Evolutionary conservation across 2,329 filamentous ascomycete genomes (phyloP).

Genomic region (Aspergillus hiratsukae): DNA sequence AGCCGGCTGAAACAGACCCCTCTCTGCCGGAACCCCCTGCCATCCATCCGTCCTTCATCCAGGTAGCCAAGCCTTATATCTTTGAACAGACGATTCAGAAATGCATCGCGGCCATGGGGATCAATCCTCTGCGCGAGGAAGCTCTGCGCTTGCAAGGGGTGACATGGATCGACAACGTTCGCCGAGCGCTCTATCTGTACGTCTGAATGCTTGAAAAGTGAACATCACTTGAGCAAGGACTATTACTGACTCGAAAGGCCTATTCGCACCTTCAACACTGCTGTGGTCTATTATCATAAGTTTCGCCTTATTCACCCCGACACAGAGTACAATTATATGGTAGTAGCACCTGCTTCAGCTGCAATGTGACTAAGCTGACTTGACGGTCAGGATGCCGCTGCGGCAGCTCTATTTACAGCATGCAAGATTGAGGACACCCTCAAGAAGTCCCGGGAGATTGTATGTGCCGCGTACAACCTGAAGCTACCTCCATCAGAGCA

Average conservation of each 20-base stretch:
- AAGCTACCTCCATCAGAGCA: slow-evolving; percentile 65
- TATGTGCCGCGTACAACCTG: slow-evolving; percentile 84
- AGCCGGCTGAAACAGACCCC: slow-evolving; percentile 9
- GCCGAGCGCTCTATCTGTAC: slow-evolving; percentile 73
- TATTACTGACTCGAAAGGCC: slow-evolving; percentile 52
- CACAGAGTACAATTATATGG: slow-evolving; percentile 72
- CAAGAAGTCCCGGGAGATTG: slow-evolving; percentile 91
- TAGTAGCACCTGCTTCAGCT: slow-evolving; percentile 21
- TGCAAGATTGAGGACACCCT: slow-evolving; percentile 98
- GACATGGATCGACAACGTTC: slow-evolving; percentile 80
- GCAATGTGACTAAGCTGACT: slow-evolving; percentile 1
- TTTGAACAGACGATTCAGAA: slow-evolving; percentile 76
- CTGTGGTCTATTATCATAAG: slow-evolving; percentile 88
- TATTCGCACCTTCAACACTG: slow-evolving; percentile 86
- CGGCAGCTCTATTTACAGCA: slow-evolving; percentile 82
- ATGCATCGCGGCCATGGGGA: slow-evolving; percentile 63
- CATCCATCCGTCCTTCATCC: slow-evolving; percentile 60
- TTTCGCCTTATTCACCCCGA: slow-evolving; percentile 85
- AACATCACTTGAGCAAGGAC: background rate
- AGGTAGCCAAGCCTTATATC: slow-evolving; percentile 69
- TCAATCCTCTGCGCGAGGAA: slow-evolving; percentile 75
- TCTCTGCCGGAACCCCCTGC: slow-evolving; percentile 30
- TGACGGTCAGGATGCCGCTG: slow-evolving; percentile 67
- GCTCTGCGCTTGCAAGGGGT: slow-evolving; percentile 78
- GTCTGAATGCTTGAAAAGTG: slow-evolving; percentile 28